Conservation (phyloP, 768 basidiomycete genomes). For the Tylopilus cervinicoccineus region DNA sequence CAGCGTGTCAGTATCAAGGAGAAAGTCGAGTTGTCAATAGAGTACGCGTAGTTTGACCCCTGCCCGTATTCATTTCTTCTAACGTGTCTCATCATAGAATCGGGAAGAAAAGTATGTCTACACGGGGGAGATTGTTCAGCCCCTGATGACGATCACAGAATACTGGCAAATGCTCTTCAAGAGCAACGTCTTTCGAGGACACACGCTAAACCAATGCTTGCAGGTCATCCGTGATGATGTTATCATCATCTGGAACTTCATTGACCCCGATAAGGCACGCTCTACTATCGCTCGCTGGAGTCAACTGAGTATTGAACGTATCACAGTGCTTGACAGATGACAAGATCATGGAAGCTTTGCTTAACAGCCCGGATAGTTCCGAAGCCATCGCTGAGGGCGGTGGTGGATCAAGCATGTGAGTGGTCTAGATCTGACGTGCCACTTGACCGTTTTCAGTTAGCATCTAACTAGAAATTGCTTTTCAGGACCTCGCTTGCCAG, state of each 20-base stretch:
- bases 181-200: constrained; percentile 6
- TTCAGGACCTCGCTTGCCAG: neutral
- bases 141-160: neutral
- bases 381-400: neutral
- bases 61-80: neutral
- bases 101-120: constrained; percentile 12
- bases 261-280: constrained; percentile 10
- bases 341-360: neutral
- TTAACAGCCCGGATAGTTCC: constrained; percentile 5
- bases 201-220: constrained; percentile 9
- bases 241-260: constrained; percentile 11
- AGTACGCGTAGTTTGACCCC: neutral
- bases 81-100: neutral
- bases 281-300: neutral
- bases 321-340: constrained; percentile 11
- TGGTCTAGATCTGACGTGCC: neutral
- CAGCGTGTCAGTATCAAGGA: constrained; percentile 15
- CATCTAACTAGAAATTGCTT: neutral
- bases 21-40: constrained; percentile 12
- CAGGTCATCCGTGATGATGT: constrained; percentile 10
- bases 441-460: neutral
- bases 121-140: no score
- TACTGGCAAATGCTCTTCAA: constrained; percentile 11
- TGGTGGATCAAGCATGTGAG: neutral
- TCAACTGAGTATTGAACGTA: neutral